Conservation (phyloP, 2,329 filamentous ascomycete species). For the Fusarium scirpi region DNA sequence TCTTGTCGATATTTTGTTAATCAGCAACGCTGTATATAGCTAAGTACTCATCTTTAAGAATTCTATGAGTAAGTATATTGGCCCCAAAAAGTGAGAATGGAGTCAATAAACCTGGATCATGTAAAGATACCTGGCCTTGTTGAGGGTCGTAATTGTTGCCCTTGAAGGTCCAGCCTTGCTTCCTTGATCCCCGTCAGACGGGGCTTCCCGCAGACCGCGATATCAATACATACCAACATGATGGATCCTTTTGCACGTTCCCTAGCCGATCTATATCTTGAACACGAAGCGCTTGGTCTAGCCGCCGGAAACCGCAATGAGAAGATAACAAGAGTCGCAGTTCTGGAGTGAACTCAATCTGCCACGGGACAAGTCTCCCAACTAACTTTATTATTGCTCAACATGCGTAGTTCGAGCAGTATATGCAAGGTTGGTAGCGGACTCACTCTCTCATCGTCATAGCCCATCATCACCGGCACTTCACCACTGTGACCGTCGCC, state of each 20-base stretch:
- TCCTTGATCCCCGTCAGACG: conserved; percentile 15
- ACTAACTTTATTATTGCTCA: not conserved
- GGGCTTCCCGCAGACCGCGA: conserved; percentile 24
- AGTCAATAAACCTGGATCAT: not conserved
- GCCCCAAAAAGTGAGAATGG: not conserved
- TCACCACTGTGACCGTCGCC: conserved; percentile 13
- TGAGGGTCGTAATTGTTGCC: conserved; percentile 6
- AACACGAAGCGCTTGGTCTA: not conserved
- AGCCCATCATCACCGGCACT: conserved; percentile 32
- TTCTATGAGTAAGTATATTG: not conserved
- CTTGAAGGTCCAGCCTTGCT: not conserved
- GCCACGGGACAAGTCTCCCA: not conserved
- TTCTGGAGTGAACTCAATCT: not conserved
- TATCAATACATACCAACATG: not conserved
- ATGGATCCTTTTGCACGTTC: not conserved
- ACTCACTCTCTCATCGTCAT: conserved; percentile 29
- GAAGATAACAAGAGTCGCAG: not conserved
- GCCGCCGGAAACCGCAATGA: not conserved
- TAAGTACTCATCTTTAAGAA: not conserved
- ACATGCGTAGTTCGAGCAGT: conserved; percentile 6
- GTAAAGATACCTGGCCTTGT: not conserved
- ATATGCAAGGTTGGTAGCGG: conserved; percentile 5
- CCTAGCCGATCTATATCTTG: not conserved
- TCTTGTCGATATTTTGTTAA: conserved; percentile 13
- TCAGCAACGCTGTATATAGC: not conserved